These are phyloP conservation scores for Edhazardia aedis DNA, from an alignment of 371 early-diverging fungal species.

Conservation along the genomic window DNA sequence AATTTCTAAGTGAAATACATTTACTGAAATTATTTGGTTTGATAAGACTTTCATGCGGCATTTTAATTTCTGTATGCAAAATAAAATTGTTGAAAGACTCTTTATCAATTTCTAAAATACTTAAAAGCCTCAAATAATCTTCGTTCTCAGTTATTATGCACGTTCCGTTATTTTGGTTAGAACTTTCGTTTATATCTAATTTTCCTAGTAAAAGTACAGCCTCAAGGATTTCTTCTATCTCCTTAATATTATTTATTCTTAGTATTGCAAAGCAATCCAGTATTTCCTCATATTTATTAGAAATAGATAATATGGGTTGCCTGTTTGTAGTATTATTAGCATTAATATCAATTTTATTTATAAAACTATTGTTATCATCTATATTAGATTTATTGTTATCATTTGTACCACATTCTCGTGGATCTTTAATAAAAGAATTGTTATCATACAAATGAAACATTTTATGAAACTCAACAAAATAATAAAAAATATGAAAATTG, in stretches of 20 bases:
- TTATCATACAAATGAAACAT: not conserved
- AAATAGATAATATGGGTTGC: not conserved
- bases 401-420: not conserved
- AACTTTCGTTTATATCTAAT: too few species aligned
- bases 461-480: slow-evolving; percentile 50
- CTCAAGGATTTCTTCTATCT: too few species aligned
- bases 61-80: too few species aligned
- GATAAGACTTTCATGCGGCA: not conserved
- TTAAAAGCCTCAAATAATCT: too few species aligned
- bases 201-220: too few species aligned
- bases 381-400: not conserved
- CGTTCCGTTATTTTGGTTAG: too few species aligned
- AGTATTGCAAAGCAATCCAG: too few species aligned
- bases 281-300: not conserved
- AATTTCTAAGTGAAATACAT: slow-evolving; percentile 26
- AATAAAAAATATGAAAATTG: slow-evolving; percentile 94
- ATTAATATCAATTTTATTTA: not conserved
- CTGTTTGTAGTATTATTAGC: not conserved
- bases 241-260: too few species aligned
- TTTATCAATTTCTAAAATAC: too few species aligned
- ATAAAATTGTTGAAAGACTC: too few species aligned
- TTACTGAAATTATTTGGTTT: slow-evolving; percentile 19
- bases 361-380: not conserved
- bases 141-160: too few species aligned
- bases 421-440: not conserved